Base-by-base conservation (phyloP, 2,329 filamentous ascomycete genomes). In the Apiospora pterosperma region DNA sequence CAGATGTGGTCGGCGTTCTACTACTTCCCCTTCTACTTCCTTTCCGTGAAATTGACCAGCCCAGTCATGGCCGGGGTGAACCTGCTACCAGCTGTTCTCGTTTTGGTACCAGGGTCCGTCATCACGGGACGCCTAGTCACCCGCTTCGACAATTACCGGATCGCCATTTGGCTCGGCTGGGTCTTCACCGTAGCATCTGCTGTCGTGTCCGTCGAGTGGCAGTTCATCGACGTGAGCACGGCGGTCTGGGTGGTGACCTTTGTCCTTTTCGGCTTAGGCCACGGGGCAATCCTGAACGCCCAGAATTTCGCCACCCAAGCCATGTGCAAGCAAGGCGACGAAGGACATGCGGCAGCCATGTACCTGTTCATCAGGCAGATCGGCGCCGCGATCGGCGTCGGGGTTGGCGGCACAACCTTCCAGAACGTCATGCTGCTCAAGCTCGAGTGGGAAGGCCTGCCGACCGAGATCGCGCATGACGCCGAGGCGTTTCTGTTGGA, bases 301-400 rank as follows among this genome's bases (percentile, higher is more conserved):
- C 75, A 79, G 69, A 76, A 75, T 62, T 76, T 79, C 58, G 77
- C 77, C 21, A 72, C 77, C 36, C 78, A 80, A 67, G 78, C 77
- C 8, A 74, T 77, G 62, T 77, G 75, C 68, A 65, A 67, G 23
- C 70, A 72, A 2, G 76, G 74, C 16, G 76, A 80, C 55, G 78
- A 77, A 62, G 77, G 71, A 0, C 71, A 73, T 10, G 79, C 79
- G 0, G 75, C 77, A 0, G 75, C 77, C 62, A 79, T 79, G 73
- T 81, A 79, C 64, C 74, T 74, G 16, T 81, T 81, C 61, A 69
- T 76, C 66, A 75, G 79, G 10, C 76, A 76, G 21, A 71, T 80
- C 59, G 78, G 79, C 64, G 76, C 78, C 72, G 74, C 77, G 4
- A 67, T 80, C 25, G 78, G 78, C 23, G 75, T 81, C 23, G 78